Evolutionary conservation across 805 yeast species (phyloP).

Genomic region (Clavispora fructus): DNA sequence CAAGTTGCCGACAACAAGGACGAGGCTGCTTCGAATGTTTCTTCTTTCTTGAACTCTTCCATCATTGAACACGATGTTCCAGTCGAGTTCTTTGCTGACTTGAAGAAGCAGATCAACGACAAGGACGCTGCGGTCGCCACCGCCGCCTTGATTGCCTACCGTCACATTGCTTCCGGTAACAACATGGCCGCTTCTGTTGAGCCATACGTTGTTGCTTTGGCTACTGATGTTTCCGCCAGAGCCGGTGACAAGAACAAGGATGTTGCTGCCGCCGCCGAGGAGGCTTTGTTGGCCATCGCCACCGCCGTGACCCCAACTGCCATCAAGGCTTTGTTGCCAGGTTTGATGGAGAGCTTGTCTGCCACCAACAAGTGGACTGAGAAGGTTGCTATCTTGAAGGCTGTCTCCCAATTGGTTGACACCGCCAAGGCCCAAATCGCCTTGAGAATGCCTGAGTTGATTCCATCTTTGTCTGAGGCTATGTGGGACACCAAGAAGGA

Average conservation of each 20-base stretch:
- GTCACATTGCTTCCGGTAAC: conserved; percentile 77
- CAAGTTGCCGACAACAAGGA: conserved; percentile 87
- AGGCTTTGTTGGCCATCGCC: conserved; percentile 74
- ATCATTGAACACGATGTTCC: conserved; percentile 99
- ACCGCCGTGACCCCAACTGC: conserved; percentile 86
- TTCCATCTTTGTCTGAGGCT: conserved; percentile 97
- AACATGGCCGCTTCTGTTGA: conserved; percentile 88
- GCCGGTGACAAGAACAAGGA: conserved; percentile 89
- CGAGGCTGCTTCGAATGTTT: conserved; percentile 81
- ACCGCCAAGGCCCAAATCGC: conserved; percentile 95
- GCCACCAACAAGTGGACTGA: conserved; percentile 94
- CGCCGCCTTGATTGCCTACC: conserved; percentile 79
- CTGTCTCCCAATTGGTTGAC: conserved; percentile 84
- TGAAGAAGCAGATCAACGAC: conserved; percentile 69
- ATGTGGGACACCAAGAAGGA: conserved; percentile 99
- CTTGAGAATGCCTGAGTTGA: conserved; percentile 98
- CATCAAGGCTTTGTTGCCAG: conserved; percentile 85
- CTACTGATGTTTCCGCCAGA: conserved; percentile 63
- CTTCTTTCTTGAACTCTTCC: conserved; percentile 92
- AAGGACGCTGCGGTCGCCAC: conserved; percentile 60
- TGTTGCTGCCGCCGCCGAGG: conserved; percentile 66
- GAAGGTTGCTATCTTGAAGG: conserved; percentile 84
- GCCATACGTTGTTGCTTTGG: conserved; percentile 84
- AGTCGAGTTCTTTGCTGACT: conserved; percentile 72
- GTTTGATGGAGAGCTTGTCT: conserved; percentile 61